Evolutionary conservation across 257 asterid species (phyloP).

Genomic region (Mentha longifolia): DNA sequence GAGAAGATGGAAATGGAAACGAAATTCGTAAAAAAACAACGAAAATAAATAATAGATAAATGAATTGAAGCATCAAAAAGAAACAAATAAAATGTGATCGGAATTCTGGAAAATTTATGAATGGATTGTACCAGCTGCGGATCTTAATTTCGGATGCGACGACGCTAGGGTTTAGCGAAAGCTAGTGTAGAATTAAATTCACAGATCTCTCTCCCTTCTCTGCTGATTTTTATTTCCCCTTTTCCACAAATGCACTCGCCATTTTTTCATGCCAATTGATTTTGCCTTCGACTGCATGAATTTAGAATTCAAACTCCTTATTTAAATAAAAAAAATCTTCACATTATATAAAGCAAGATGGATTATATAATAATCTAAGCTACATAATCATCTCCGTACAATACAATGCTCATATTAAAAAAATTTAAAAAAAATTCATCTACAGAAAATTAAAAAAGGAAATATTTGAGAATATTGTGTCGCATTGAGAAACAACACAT

Average conservation of each 20-base stretch:
- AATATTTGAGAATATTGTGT: neutral
- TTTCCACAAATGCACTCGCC: neutral
- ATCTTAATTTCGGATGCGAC: slow-evolving; percentile 23
- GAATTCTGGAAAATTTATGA: neutral
- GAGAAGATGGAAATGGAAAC: neutral
- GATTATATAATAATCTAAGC: too few relatives aligned
- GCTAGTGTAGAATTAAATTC: slow-evolving; percentile 1
- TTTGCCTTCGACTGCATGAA: neutral
- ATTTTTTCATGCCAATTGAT: neutral
- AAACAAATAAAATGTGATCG: neutral
- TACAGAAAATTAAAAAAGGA: too few relatives aligned
- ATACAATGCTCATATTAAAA: too few relatives aligned
- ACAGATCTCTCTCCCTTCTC: neutral
- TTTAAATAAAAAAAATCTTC: too few relatives aligned
- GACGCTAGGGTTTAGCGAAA: slow-evolving; percentile 32
- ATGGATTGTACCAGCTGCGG: slow-evolving; percentile 27
- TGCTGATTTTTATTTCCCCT: neutral
- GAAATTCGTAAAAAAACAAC: neutral
- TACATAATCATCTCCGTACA: too few relatives aligned
- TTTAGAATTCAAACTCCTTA: neutral
- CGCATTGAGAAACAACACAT: neutral
- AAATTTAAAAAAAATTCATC: too few relatives aligned
- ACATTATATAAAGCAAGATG: too few relatives aligned
- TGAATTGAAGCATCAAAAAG: neutral
- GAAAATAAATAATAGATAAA: neutral